A percentile compares a stretch with the other conserved stretches of the same genome.
phyloP scores from a whole-genome alignment of 2,329 filamentous ascomycete genomes.

The Aspergillus udagawae region DNA sequence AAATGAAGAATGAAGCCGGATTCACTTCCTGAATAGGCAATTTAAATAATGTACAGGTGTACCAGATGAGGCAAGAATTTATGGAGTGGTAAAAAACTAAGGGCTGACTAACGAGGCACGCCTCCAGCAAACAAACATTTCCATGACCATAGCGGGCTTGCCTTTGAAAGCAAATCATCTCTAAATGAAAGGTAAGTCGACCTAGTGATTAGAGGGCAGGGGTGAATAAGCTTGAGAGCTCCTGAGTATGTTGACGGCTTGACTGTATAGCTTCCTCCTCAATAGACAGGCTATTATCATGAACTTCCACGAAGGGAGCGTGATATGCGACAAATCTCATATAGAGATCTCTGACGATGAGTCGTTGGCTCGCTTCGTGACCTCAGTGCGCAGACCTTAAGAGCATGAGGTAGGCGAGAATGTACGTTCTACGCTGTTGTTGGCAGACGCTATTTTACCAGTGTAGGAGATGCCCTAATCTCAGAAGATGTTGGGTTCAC shows the following conservation, averaged over 20 bases:
- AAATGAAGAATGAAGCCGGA: not conserved
- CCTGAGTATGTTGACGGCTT: not conserved
- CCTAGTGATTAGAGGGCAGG: not conserved
- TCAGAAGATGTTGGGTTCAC: constrained; percentile 43
- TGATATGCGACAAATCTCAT: not conserved
- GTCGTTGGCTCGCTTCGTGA: constrained; percentile 8
- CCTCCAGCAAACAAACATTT: not conserved
- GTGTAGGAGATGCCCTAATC: constrained; percentile 42
- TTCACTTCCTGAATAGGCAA: not conserved
- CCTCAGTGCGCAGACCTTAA: constrained; percentile 27
- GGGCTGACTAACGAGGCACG: not conserved
- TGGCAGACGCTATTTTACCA: constrained; percentile 35
- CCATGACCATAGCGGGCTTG: not conserved
- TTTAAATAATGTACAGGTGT: not conserved
- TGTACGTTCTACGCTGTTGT: constrained; percentile 43
- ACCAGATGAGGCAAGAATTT: not conserved
- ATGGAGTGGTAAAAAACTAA: not conserved
- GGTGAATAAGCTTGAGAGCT: not conserved
- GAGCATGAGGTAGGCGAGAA: constrained; percentile 40
- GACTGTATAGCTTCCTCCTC: not conserved
- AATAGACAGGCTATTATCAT: not conserved
- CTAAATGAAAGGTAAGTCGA: not conserved
- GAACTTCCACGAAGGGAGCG: not conserved
- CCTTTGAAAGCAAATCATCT: too few species aligned
- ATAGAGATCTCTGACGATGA: not conserved